phyloP scores from a whole-genome alignment of 1,284 basidiomycete genomes.

The Somion occarium region DNA sequence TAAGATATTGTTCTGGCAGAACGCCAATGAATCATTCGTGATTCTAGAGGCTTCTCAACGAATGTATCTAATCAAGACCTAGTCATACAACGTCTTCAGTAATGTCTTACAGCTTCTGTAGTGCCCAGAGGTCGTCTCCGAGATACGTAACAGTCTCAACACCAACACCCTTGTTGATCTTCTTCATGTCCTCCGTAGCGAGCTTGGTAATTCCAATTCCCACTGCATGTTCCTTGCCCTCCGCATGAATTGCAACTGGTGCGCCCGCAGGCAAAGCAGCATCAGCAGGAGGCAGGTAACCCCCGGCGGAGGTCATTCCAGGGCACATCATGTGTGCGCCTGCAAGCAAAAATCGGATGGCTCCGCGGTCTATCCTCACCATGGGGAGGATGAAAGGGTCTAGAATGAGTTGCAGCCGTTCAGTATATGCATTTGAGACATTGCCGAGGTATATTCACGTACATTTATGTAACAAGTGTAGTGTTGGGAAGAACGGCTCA shows the following conservation, averaged over 20 bases:
- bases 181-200: conserved; percentile 85
- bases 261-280: conserved; percentile 63
- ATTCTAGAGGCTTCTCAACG: too few species aligned
- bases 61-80: too few species aligned
- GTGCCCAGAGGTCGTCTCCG: conserved; percentile 88
- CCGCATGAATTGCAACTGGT: conserved; percentile 86
- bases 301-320: conserved; percentile 90
- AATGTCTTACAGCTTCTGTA: conserved; percentile 68
- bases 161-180: conserved; percentile 85
- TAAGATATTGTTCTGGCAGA: too few species aligned
- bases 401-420: conserved; percentile 26
- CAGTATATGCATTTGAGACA: neutral
- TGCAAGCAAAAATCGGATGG: conserved; percentile 94
- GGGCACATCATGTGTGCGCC: conserved; percentile 98
- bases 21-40: too few species aligned
- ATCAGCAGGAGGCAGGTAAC: conserved; percentile 77
- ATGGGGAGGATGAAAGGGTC: conserved; percentile 89
- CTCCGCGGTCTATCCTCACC: conserved; percentile 92
- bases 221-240: conserved; percentile 94
- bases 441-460: conserved; percentile 27
- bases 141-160: conserved; percentile 85
- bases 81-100: neutral
- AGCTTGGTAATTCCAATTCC: conserved; percentile 86
- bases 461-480: conserved; percentile 91
- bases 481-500: conserved; percentile 86